phyloP scores from a whole-genome alignment of 805 yeast genomes.

The Myxozyma nipponensis region DNA sequence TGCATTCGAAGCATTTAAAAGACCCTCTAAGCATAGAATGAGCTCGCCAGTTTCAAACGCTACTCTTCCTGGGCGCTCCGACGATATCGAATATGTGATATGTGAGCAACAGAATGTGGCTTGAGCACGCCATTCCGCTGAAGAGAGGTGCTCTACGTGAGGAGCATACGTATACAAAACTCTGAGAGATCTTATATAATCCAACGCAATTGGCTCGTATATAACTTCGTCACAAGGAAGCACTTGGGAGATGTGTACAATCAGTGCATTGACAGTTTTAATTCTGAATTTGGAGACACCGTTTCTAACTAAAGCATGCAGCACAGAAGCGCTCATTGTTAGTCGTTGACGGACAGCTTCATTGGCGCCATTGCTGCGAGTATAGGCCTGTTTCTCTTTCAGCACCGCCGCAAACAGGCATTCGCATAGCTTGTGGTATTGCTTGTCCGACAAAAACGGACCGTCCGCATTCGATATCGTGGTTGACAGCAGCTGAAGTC shows the following conservation, averaged over 20 bases:
- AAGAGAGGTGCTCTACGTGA: constrained; percentile 28
- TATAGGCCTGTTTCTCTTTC: constrained; percentile 10
- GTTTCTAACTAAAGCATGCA: constrained; percentile 12
- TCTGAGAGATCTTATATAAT: constrained; percentile 23
- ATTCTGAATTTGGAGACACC: constrained; percentile 11
- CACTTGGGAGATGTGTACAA: constrained; percentile 14
- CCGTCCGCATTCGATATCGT: constrained; percentile 8
- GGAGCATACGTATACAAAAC: constrained; percentile 23
- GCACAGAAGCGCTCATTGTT: constrained; percentile 5
- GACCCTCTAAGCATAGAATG: constrained; percentile 9
- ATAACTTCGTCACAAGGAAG: constrained; percentile 5
- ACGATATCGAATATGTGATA: constrained; percentile 2
- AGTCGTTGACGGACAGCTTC: constrained; percentile 10
- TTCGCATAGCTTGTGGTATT: constrained; percentile 21
- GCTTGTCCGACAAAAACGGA: constrained; percentile 16
- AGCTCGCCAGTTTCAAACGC: constrained; percentile 40
- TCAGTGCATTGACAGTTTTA: constrained; percentile 17
- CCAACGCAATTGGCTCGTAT: constrained; percentile 20
- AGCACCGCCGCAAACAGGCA: constrained; percentile 17
- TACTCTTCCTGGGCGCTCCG: constrained; percentile 2
- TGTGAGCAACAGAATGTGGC: constrained; percentile 7
- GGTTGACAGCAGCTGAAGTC: constrained; percentile 9
- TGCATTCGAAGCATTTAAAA: constrained; percentile 13
- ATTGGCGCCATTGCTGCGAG: constrained; percentile 5
- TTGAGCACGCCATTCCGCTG: constrained; percentile 10